A percentile compares a stretch with the other conserved stretches of the same genome.
These are phyloP conservation scores for Monosporozyma siamensis DNA, from an alignment of 805 yeast genomes.

Conservation along the genomic window DNA sequence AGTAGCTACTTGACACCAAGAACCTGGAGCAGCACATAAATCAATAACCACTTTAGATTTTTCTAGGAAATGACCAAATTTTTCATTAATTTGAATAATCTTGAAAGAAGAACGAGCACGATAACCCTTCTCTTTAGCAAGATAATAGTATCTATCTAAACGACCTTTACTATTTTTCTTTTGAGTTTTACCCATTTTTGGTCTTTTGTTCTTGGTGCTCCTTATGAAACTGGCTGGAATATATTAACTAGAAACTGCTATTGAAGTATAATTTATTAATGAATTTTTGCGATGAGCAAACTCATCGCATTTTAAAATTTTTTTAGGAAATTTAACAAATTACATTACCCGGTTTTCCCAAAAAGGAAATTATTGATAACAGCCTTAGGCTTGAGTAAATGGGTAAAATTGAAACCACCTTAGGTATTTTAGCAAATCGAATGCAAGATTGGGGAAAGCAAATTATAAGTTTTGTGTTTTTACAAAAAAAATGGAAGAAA, in stretches of 20 bases:
- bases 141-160: conserved; percentile 90
- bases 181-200: conserved; percentile 75
- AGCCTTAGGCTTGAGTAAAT: too few species aligned
- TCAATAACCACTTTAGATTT: conserved; percentile 94
- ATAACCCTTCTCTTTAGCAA: conserved; percentile 96
- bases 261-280: too few species aligned
- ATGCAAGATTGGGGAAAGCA: too few species aligned
- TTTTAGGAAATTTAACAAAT: not conserved
- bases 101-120: conserved; percentile 98
- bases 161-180: conserved; percentile 98
- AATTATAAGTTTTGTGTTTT: too few species aligned
- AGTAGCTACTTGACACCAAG: conserved; percentile 99
- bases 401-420: too few species aligned
- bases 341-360: conserved; percentile 1
- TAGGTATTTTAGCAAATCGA: too few species aligned
- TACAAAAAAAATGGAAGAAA: too few species aligned
- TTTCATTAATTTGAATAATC: conserved; percentile 88
- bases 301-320: conserved; percentile 5
- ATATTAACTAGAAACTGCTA: too few species aligned
- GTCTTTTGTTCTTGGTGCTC: not conserved
- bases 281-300: conserved; percentile 1
- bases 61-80: conserved; percentile 90
- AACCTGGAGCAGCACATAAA: conserved; percentile 98
- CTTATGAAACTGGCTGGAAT: too few species aligned
- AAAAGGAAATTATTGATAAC: too few species aligned